Percentiles rank a stretch among this genome's conserved stretches.
These are phyloP conservation scores for Dictyostelium citrinum DNA, from an alignment of 78 protist species.

Conservation along the genomic window DNA sequence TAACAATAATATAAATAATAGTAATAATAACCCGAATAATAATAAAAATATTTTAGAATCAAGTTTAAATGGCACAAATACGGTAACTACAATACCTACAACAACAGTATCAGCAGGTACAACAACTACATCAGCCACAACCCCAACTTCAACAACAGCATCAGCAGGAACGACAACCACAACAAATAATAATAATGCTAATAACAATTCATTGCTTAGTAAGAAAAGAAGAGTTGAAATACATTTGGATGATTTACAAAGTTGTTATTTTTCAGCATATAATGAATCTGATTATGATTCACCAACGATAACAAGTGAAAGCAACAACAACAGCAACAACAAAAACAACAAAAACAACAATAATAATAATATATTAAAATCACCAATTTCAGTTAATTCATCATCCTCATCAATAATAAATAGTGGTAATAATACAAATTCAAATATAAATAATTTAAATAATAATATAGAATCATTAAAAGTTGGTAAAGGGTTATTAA, in stretches of 20 bases:
- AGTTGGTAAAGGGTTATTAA: slow-evolving; percentile 49
- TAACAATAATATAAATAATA: neutral
- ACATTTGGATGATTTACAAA: slow-evolving; percentile 77
- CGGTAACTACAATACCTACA: neutral
- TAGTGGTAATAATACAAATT: neutral
- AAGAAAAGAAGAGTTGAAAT: slow-evolving; percentile 60
- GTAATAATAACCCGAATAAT: neutral
- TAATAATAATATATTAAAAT: neutral
- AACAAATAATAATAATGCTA: neutral
- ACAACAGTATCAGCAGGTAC: neutral
- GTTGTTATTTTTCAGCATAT: slow-evolving; percentile 70
- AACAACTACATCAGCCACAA: neutral
- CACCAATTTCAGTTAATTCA: neutral
- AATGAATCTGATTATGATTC: slow-evolving; percentile 14
- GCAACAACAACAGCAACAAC: neutral
- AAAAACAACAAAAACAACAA: neutral
- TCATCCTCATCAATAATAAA: neutral
- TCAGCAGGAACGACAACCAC: neutral
- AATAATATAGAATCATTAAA: slow-evolving; percentile 6
- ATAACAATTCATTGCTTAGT: neutral
- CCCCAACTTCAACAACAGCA: neutral
- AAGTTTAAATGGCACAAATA: neutral
- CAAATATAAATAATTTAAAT: neutral
- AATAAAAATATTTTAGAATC: neutral
- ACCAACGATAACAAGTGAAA: neutral